Base-by-base conservation (phyloP, 1,139 yeast genomes). In the Pichia sp. region DNA sequence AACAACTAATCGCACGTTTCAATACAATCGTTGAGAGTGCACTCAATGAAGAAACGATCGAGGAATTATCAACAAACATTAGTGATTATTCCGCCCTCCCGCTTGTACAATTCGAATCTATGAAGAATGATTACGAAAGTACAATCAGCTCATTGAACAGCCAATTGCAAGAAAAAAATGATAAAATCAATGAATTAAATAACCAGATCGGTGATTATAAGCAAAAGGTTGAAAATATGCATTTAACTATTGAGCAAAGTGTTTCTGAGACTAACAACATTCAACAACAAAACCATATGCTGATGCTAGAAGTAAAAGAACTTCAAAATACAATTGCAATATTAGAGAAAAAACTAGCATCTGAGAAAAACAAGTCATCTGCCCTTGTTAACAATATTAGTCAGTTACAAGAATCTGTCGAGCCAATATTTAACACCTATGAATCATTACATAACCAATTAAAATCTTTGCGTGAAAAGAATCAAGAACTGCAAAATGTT, bases 71-170 rank as follows among this genome's bases (percentile, higher is more conserved):
- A 20, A 9, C 15, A 4, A 28, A 25, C 14, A 22, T 31, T 5
- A 23, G 11, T 14, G 38, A 39, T 14, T 28, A 18, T 4, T 21
- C 17, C 4, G 20, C 26, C 11, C 18, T 20, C n/a, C 28, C 30
- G 15, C 11, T 33, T 4, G 28, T 37, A 14, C 32, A 32, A 22
- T 23, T 41, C 21, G 32, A 36, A n/a, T 20, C 34, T n/a, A 17
- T 43, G 17, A 31, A 43, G n/a, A 43, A 43, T 28, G 31, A 37
- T 15, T 43, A 43, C 21, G 41, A 43, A 21, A 12, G 35, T 7
- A 24, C 22, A 9, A 38, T 43, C 10, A 38, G 28, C 19, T 20
- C 28, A 10, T 18, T 43, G 4, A 30, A 38, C 14, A 15, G 19
- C 5, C 28, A 26, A 15, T 10, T 38, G 12, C 31, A 35, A 10